phyloP scores from a whole-genome alignment of 352 stramenopile genomes.

The Phytophthora kernoviae region DNA sequence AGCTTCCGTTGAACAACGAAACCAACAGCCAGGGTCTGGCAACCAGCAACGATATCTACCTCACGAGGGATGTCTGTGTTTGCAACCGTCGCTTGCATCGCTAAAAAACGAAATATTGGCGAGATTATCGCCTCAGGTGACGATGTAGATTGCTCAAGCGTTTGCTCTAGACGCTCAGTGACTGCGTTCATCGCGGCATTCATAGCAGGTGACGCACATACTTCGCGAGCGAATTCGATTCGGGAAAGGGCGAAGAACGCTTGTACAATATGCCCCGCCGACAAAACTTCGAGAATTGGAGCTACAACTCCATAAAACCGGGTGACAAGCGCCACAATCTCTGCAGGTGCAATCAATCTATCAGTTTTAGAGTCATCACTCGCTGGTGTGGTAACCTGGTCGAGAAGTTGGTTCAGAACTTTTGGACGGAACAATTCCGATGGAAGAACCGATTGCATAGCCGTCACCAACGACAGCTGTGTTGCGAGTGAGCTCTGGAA shows the following conservation, averaged over 20 bases:
- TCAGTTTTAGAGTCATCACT: constrained; percentile 4
- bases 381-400: constrained; percentile 1
- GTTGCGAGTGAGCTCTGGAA: constrained; percentile 28
- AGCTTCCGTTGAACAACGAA: constrained; percentile 61
- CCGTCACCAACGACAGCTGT: constrained; percentile 26
- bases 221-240: constrained; percentile 61
- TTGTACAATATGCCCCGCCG: constrained; percentile 16
- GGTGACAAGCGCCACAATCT: constrained; percentile 35
- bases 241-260: constrained; percentile 37
- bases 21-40: constrained; percentile 45
- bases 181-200: constrained; percentile 48
- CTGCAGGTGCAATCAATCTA: not conserved
- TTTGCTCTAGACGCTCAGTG: constrained; percentile 48
- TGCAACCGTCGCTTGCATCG: constrained; percentile 15
- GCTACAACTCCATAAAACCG: constrained; percentile 33
- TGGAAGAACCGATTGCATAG: constrained; percentile 36
- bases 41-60: constrained; percentile 42
- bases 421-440: constrained; percentile 29
- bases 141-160: constrained; percentile 30
- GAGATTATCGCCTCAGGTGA: constrained; percentile 36
- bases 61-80: constrained; percentile 26
- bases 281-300: constrained; percentile 25
- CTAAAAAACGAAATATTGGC: constrained; percentile 33
- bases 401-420: constrained; percentile 13
- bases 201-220: constrained; percentile 23